Base-by-base conservation (phyloP, 1,284 basidiomycete species). In the Ganoderma resinaceum region DNA sequence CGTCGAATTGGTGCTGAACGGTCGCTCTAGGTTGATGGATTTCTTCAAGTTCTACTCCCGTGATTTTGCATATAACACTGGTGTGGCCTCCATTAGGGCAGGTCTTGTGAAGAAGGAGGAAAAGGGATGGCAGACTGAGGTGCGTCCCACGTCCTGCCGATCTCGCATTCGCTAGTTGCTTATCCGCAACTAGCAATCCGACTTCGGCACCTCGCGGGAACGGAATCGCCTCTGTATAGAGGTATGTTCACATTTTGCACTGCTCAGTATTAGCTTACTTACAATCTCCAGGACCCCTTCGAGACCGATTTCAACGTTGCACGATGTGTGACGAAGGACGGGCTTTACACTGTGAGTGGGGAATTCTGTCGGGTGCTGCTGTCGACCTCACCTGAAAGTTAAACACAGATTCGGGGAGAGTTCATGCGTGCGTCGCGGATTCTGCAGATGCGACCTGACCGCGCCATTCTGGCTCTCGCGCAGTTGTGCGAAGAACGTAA, bases 41-140 rank as follows among this genome's bases (percentile, higher is more conserved):
- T 99, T 99, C 80, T 99, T 98, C 88, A 92, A 94, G 74, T 99
- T 96, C 82, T 99, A 95, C 81, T 92, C 95, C 61, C 92, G 95
- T 74, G 96, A 97, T 78, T 99, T 98, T 82, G 85, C 88, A 69
- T 99, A 98, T 81, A 94, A 95, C 78, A 93, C 91, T 70, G 93
- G 95, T 68, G 96, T 98, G 62, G 92, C 95, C 70, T 97, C 95
- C 59, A 95, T 99, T 76, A 87, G 96, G 75, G 93, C 93, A 59
- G 97, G 97, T 7, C 84, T 95, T 26, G 78, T 99, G 72, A 94
- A 92, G 80, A 99, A 99, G 80, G 94, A 96, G 37, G 86, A 83
- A 76, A 97, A 97, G 80, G 96, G 95, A 6, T 99, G 97, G 97
- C 91, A 93, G 76, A 94, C 92, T 76, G 96, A 98, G 77, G 95